These are phyloP conservation scores for Lachnellula subtilissima DNA, from an alignment of 2,329 filamentous ascomycete genomes.

Conservation along the genomic window DNA sequence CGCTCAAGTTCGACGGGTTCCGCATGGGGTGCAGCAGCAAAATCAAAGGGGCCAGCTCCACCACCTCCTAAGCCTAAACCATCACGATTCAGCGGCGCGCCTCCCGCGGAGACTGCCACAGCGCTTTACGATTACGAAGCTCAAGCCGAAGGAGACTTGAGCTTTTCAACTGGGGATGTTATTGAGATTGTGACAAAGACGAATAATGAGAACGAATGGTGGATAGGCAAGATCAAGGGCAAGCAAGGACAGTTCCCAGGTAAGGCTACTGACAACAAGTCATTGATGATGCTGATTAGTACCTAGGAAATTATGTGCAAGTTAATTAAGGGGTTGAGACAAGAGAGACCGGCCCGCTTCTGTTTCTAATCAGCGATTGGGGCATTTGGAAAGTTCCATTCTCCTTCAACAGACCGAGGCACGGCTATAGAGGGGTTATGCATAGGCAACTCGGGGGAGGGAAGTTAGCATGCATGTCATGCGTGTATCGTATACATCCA, in stretches of 20 bases:
- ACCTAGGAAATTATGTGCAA: slow-evolving; percentile 47
- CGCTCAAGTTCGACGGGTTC: slow-evolving; percentile 38
- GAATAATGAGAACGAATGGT: slow-evolving; percentile 96
- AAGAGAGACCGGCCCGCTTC: not conserved
- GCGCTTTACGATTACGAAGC: slow-evolving; percentile 96
- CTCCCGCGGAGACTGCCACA: slow-evolving; percentile 71
- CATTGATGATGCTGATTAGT: slow-evolving; percentile 12
- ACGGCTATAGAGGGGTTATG: not conserved
- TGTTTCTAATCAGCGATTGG: not conserved
- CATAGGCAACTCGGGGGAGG: not conserved
- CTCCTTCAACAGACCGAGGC: not conserved
- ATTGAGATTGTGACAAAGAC: slow-evolving; percentile 85
- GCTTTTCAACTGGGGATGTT: slow-evolving; percentile 79
- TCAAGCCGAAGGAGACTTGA: slow-evolving; percentile 89
- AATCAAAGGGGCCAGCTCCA: slow-evolving; percentile 61
- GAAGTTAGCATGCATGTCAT: too few species aligned
- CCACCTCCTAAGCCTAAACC: slow-evolving; percentile 78
- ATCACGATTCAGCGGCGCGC: slow-evolving; percentile 60
- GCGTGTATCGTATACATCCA: too few species aligned
- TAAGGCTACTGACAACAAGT: slow-evolving; percentile 40
- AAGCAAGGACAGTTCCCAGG: slow-evolving; percentile 92
- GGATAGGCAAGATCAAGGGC: slow-evolving; percentile 76
- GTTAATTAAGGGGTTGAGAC: slow-evolving; percentile 28
- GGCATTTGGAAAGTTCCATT: not conserved
- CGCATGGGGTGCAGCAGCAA: slow-evolving; percentile 49